These are phyloP conservation scores for Dryadomyces sulphureus DNA, from an alignment of 2,329 filamentous ascomycete species.

Conservation along the genomic window DNA sequence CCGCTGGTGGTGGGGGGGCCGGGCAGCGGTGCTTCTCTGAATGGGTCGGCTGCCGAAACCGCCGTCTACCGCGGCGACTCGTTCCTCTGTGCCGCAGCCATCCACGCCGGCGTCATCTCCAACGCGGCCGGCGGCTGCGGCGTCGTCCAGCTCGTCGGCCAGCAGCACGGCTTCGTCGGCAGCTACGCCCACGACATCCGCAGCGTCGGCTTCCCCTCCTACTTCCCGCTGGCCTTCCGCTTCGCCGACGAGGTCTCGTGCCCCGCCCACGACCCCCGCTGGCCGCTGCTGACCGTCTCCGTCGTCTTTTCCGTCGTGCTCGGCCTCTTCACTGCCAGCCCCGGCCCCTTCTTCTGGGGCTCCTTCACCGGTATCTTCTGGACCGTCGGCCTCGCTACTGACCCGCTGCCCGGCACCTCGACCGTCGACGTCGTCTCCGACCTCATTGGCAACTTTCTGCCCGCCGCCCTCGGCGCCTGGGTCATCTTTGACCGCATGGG, in stretches of 20 bases:
- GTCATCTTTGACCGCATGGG: constrained; percentile 78
- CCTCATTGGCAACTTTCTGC: constrained; percentile 68
- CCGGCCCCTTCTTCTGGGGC: constrained; percentile 71
- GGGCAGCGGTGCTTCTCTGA: too few species aligned
- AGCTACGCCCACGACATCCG: constrained; percentile 58
- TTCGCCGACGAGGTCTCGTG: constrained; percentile 56
- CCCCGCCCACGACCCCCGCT: constrained; percentile 62
- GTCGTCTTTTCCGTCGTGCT: constrained; percentile 63
- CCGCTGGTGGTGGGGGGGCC: constrained; percentile 57
- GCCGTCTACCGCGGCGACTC: constrained; percentile 71
- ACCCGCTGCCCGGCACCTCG: constrained; percentile 57
- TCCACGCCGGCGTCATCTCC: constrained; percentile 57
- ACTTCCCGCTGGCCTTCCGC: constrained; percentile 75
- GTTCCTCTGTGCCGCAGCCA: constrained; percentile 62
- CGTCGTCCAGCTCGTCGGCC: constrained; percentile 49
- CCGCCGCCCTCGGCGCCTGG: constrained; percentile 74
- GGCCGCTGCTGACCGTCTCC: constrained; percentile 71
- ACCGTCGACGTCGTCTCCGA: constrained; percentile 62
- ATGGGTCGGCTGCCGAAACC: too few species aligned
- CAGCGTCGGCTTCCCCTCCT: constrained; percentile 69
- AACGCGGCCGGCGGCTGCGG: constrained; percentile 58
- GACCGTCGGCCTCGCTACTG: constrained; percentile 79
- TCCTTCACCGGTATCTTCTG: constrained; percentile 73
- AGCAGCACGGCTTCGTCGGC: constrained; percentile 43
- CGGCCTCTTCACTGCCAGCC: constrained; percentile 67